Conservation (phyloP, 495 filamentous ascomycete genomes). For the Penicillium coffeae region DNA sequence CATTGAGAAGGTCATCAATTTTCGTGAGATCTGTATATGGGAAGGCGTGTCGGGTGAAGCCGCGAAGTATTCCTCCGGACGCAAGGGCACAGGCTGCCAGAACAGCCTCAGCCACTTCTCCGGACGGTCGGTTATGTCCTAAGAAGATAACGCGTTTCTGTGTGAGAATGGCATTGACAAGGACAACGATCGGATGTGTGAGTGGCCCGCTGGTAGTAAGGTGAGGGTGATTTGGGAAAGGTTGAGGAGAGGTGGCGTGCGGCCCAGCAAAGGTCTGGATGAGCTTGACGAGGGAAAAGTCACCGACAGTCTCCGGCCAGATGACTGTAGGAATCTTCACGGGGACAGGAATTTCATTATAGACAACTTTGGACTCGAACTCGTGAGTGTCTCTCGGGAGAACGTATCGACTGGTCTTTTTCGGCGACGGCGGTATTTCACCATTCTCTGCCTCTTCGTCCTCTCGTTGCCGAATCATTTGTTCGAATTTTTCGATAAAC, state of each 20-base stretch:
- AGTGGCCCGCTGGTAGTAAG: constrained; percentile 83
- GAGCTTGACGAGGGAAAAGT: constrained; percentile 95
- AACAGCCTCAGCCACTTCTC: constrained; percentile 92
- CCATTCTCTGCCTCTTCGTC: constrained; percentile 41
- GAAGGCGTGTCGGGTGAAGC: constrained; percentile 97
- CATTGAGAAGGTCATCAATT: constrained; percentile 91
- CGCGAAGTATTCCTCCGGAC: constrained; percentile 88
- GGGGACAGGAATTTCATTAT: constrained; percentile 91
- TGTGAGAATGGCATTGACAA: constrained; percentile 69
- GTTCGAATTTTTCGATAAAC: constrained; percentile 96
- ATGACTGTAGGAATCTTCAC: constrained; percentile 92
- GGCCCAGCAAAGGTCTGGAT: constrained; percentile 87
- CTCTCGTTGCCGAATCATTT: constrained; percentile 74
- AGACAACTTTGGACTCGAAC: constrained; percentile 90
- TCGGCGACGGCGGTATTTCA: constrained; percentile 42
- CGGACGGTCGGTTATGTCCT: constrained; percentile 89
- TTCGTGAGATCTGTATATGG: constrained; percentile 98
- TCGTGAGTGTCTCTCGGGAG: constrained; percentile 94
- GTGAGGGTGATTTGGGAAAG: constrained; percentile 84
- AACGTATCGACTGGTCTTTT: constrained; percentile 51
- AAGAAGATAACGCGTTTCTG: constrained; percentile 96
- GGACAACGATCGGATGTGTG: constrained; percentile 52
- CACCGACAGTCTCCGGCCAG: constrained; percentile 93
- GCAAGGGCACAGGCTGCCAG: constrained; percentile 89
- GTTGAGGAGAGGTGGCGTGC: constrained; percentile 75